These are phyloP conservation scores for Amorphotheca resinae DNA, from an alignment of 495 filamentous ascomycete genomes.

Conservation along the genomic window DNA sequence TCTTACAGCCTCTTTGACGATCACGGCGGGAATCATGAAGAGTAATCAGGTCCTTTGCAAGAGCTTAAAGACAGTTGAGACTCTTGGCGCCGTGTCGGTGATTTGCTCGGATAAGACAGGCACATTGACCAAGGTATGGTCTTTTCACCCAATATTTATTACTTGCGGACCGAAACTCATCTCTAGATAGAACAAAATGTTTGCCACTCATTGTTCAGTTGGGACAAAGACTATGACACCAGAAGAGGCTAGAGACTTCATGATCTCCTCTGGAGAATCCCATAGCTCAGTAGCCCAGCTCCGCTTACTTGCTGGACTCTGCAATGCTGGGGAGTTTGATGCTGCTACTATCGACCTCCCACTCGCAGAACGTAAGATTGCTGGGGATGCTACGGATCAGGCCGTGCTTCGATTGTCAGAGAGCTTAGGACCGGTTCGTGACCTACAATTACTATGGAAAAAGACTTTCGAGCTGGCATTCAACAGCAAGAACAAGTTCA, in stretches of 20 bases:
- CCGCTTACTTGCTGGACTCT: conserved; percentile 39
- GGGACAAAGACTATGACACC: conserved; percentile 26
- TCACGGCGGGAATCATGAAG: conserved; percentile 24
- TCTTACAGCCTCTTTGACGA: conserved; percentile 41
- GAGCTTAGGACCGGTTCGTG: conserved; percentile 33
- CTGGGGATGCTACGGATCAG: conserved; percentile 60
- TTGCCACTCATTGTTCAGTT: conserved; percentile 40
- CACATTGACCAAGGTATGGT: conserved; percentile 13
- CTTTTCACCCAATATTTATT: no score
- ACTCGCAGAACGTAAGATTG: conserved; percentile 40
- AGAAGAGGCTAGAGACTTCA: conserved; percentile 27
- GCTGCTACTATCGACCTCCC: conserved; percentile 39
- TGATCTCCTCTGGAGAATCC: conserved; percentile 11
- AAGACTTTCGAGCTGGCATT: conserved; percentile 54
- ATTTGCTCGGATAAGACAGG: conserved; percentile 44
- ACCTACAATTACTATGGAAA: conserved; percentile 37
- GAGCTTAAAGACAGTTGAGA: conserved; percentile 37
- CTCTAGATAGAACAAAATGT: conserved; percentile 38
- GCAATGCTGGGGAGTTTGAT: conserved; percentile 59
- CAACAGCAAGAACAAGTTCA: conserved; percentile 70
- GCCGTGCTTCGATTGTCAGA: conserved; percentile 58
- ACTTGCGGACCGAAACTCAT: not conserved
- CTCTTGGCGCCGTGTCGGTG: conserved; percentile 49
- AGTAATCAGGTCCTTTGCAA: conserved; percentile 21
- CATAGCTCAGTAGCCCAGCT: conserved; percentile 28